Evolutionary conservation across 2,329 filamentous ascomycete genomes (phyloP).

Genomic region (Curvularia eragrostidis): DNA sequence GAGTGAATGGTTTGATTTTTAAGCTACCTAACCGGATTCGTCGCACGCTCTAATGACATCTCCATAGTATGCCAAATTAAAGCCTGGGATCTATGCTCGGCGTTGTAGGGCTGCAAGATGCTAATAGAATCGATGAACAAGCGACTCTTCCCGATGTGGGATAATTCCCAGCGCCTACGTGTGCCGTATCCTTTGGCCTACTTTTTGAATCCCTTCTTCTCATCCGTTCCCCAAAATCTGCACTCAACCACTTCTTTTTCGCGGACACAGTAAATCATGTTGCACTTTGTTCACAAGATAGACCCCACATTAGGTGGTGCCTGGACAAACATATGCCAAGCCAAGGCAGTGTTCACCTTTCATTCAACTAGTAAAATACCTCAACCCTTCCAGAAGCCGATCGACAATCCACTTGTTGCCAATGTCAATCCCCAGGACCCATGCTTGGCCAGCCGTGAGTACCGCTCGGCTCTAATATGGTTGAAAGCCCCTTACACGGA

Average conservation of each 20-base stretch:
- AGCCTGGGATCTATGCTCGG: neutral
- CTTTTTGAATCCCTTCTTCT: no score
- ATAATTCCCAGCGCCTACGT: neutral
- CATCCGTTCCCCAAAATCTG: no score
- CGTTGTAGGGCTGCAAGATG: neutral
- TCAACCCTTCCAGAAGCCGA: neutral
- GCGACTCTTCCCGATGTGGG: neutral
- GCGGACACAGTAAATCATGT: neutral
- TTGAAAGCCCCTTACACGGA: neutral
- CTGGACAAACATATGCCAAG: neutral
- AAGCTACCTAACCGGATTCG: neutral
- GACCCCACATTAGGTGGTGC: neutral
- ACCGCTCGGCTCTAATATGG: neutral
- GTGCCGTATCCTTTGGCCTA: neutral
- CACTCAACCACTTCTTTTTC: no score
- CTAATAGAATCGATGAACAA: neutral
- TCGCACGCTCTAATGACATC: neutral
- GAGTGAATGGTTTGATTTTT: neutral
- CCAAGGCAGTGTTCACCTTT: neutral
- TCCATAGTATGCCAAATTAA: neutral
- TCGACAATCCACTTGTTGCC: neutral
- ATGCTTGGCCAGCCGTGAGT: neutral
- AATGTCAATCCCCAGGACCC: neutral
- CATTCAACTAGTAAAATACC: neutral
- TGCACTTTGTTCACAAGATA: neutral